A percentile compares a stretch with the other conserved stretches of the same genome.
phyloP scores from a whole-genome alignment of 352 stramenopile genomes.

The Plasmopara muralis region DNA sequence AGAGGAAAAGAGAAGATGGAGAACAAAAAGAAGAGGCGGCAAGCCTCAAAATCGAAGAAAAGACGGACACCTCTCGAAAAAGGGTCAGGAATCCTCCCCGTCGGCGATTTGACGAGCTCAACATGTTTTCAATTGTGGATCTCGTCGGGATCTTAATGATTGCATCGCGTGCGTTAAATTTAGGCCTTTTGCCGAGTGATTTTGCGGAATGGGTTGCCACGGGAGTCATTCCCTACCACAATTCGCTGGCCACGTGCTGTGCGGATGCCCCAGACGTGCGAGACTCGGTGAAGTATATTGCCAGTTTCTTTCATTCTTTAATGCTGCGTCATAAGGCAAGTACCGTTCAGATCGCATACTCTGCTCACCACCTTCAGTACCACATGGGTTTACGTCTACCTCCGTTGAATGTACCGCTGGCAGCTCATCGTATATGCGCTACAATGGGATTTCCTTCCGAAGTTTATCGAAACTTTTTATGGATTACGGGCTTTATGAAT shows the following conservation, averaged over 20 bases:
- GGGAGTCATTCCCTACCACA: slow-evolving; percentile 59
- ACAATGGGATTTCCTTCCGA: slow-evolving; percentile 49
- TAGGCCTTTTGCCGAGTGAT: slow-evolving; percentile 54
- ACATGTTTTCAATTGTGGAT: slow-evolving; percentile 47
- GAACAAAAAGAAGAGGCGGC: slow-evolving; percentile 1
- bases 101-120: slow-evolving; percentile 24
- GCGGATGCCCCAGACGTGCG: slow-evolving; percentile 32
- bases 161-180: slow-evolving; percentile 53
- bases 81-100: not conserved
- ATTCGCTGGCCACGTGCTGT: slow-evolving; percentile 46
- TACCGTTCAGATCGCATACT: slow-evolving; percentile 37
- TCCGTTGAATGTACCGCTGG: slow-evolving; percentile 58
- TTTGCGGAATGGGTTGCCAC: slow-evolving; percentile 54
- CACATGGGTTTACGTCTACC: slow-evolving; percentile 66
- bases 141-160: slow-evolving; percentile 57
- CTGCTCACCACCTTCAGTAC: slow-evolving; percentile 53
- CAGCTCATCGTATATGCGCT: slow-evolving; percentile 43
- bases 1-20: slow-evolving; percentile 24
- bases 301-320: slow-evolving; percentile 53
- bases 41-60: slow-evolving; percentile 4
- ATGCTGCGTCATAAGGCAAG: slow-evolving; percentile 32
- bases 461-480: slow-evolving; percentile 67
- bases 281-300: slow-evolving; percentile 38
- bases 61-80: not conserved
- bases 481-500: slow-evolving; percentile 53